Percentiles rank a stretch among this genome's conserved stretches.
Evolutionary conservation across 2,329 filamentous ascomycete genomes (phyloP).

Genomic region (Claviceps pazoutovae): DNA sequence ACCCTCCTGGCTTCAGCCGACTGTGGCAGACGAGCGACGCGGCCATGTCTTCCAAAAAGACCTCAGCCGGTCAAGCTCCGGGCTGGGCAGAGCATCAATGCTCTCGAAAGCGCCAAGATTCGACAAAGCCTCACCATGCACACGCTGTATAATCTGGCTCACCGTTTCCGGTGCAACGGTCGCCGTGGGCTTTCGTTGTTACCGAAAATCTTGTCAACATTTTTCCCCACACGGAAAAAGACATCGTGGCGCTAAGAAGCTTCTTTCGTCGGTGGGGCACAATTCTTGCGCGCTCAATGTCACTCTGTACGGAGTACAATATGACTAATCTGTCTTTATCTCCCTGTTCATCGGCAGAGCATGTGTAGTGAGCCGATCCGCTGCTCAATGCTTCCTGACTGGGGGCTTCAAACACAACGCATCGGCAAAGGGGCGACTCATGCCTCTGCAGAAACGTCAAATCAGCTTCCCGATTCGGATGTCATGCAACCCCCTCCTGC

Average conservation of each 20-base stretch:
- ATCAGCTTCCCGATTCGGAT: slow-evolving; percentile 2
- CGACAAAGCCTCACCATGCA: not conserved
- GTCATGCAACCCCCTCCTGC: not conserved
- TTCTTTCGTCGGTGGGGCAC: not conserved
- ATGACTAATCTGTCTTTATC: not conserved
- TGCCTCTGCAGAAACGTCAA: not conserved
- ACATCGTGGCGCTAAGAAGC: not conserved
- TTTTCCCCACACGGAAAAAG: not conserved
- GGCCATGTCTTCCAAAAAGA: too few species aligned
- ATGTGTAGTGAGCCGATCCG: not conserved
- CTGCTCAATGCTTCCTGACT: not conserved
- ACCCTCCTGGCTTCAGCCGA: too few species aligned
- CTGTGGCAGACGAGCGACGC: too few species aligned
- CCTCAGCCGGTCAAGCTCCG: too few species aligned
- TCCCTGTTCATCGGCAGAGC: not conserved
- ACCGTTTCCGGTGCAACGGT: not conserved
- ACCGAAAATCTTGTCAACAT: not conserved
- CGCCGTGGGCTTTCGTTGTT: not conserved
- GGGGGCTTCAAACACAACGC: not conserved
- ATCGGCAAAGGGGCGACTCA: not conserved
- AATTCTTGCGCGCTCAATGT: not conserved
- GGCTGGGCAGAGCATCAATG: too few species aligned
- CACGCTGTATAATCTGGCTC: not conserved
- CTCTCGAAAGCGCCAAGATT: too few species aligned
- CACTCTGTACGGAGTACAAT: too few species aligned